Conservation (phyloP, 495 filamentous ascomycete genomes). For the Penicillium mononematosum region DNA sequence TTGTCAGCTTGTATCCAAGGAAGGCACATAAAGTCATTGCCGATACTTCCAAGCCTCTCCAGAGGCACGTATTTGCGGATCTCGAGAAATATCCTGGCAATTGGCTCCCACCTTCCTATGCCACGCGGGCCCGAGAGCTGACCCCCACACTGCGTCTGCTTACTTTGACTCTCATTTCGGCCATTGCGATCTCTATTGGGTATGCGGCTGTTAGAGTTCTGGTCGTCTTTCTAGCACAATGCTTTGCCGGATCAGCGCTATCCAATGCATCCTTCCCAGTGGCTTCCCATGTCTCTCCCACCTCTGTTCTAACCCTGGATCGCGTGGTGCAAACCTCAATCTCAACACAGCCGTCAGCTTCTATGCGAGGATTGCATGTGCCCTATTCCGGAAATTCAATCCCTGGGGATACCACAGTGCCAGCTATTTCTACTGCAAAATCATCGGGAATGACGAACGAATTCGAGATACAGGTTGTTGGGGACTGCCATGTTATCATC, state of each 20-base stretch:
- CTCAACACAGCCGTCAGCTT: conserved; percentile 22
- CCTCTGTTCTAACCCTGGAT: conserved; percentile 22
- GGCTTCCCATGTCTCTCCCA: conserved; percentile 15
- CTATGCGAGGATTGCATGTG: conserved; percentile 18
- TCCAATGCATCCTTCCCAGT: conserved; percentile 23
- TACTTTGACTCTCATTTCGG: conserved; percentile 41
- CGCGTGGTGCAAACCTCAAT: conserved; percentile 28
- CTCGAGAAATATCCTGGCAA: conserved; percentile 33
- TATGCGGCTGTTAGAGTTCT: conserved; percentile 31
- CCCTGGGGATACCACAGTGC: conserved; percentile 22
- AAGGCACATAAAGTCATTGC: conserved; percentile 28
- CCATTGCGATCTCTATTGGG: conserved; percentile 37
- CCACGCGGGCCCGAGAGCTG: conserved; percentile 37
- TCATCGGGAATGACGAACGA: conserved; percentile 26
- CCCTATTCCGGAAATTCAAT: conserved; percentile 15
- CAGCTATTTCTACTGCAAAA: conserved; percentile 18
- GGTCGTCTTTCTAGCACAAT: conserved; percentile 28
- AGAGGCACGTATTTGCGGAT: conserved; percentile 21
- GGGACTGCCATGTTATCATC: conserved; percentile 60
- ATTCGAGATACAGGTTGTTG: conserved; percentile 62
- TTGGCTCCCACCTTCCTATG: conserved; percentile 28
- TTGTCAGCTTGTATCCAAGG: conserved; percentile 52
- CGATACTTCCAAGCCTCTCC: conserved; percentile 13
- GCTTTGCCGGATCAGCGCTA: conserved; percentile 26
- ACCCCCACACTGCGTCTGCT: conserved; percentile 41